These are phyloP conservation scores for Ceratobasidium sp. DNA, from an alignment of 1,284 basidiomycete species.

Conservation along the genomic window DNA sequence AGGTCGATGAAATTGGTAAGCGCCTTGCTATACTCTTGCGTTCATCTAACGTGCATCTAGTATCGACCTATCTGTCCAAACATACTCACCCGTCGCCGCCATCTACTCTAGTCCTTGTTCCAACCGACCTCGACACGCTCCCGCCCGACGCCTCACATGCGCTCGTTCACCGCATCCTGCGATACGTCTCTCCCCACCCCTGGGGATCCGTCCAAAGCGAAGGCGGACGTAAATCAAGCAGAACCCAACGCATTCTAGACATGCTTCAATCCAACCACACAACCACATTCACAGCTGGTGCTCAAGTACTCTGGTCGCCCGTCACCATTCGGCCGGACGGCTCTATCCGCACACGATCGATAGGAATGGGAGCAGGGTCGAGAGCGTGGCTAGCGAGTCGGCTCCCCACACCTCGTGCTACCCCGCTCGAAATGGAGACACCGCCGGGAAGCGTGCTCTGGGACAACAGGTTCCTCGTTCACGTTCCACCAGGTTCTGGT, in stretches of 20 bases:
- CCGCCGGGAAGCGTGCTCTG: not conserved
- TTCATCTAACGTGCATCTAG: slow-evolving; percentile 44
- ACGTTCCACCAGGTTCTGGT: not conserved
- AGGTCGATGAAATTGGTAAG: slow-evolving; percentile 33
- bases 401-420: not conserved
- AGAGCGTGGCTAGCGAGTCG: slow-evolving; percentile 24
- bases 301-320: slow-evolving; percentile 67
- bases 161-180: slow-evolving; percentile 66
- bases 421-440: not conserved
- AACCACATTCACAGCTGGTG: slow-evolving; percentile 57
- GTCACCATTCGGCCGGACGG: slow-evolving; percentile 47
- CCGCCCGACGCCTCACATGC: slow-evolving; percentile 50
- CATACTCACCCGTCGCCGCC: slow-evolving; percentile 55
- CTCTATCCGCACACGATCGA: slow-evolving; percentile 11
- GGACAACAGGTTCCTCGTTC: slow-evolving; percentile 27
- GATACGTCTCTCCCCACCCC: slow-evolving; percentile 70
- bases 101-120: slow-evolving; percentile 59
- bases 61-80: slow-evolving; percentile 51
- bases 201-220: slow-evolving; percentile 74
- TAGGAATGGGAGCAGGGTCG: not conserved
- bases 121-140: slow-evolving; percentile 35
- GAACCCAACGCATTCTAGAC: slow-evolving; percentile 56
- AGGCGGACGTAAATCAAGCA: slow-evolving; percentile 56
- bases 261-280: slow-evolving; percentile 41
- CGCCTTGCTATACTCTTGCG: not conserved